Evolutionary conservation across 768 basidiomycete species (phyloP), one percentile per base, ranked within the genome.

Genomic region (Peribolospora baueri): DNA sequence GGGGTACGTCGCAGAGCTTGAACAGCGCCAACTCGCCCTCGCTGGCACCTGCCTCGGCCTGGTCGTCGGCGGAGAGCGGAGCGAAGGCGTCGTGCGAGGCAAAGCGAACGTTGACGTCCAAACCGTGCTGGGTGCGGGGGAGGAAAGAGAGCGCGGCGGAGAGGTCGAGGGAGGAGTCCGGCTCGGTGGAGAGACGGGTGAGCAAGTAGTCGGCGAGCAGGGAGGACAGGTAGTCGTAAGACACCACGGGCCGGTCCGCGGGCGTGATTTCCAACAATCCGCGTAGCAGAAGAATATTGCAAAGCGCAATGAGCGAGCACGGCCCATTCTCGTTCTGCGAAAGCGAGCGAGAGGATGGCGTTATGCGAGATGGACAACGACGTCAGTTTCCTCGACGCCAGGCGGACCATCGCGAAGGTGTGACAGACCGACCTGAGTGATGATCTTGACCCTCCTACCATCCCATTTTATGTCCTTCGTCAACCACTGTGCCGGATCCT

Each of bases 231-330:
- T 81, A 78, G 57, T 84, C 81, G 67, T 90, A 93, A 11, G 82
- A 81, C 36, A 84, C 85, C 14, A 74, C 76, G 41, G 67, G 71
- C 38, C 83, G 79, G 50, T 75, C 71, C 25, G 65, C 71, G 0
- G 4, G 58, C 42, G 74, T 72, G 58, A 93, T 79, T 53, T 75
- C 67, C 58, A 91, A 84, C 60, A 82, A 73, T 52, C 79, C 81
- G n/a, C 86, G 76, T 2, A 93, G 71, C 57, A 91, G 79, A 40
- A 91, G 74, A 52, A 88, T 83, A 64, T 93, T 93, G 68, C 84
- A 87, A 56, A 87, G 82, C 38, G 85, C 86, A 61, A 90, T 84
- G 60, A 90, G 82, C 0, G 84, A 86, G 64, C 86, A 90, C 7
- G 86, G 85, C 7, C 86, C 66, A 42, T 88, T 64, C 5, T 36